Evolutionary conservation across 495 filamentous ascomycete genomes (phyloP).

Genomic region (Xylaria flabelliformis): DNA sequence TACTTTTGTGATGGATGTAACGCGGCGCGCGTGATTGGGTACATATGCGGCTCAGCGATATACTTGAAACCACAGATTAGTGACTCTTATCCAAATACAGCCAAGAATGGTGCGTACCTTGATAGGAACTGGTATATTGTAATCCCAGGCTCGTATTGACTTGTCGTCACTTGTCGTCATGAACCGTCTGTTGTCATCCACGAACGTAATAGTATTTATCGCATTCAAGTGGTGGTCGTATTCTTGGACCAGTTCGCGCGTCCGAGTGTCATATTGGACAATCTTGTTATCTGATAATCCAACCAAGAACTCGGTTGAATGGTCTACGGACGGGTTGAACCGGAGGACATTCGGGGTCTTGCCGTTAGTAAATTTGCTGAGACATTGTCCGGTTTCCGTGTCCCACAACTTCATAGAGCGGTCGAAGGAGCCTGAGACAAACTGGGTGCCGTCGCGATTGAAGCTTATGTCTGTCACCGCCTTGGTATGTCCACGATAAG

Average conservation of each 20-base stretch:
- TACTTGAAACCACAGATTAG: conserved; percentile 56
- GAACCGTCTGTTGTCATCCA: conserved; percentile 92
- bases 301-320: conserved; percentile 87
- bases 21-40: conserved; percentile 79
- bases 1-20: conserved; percentile 90
- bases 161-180: conserved; percentile 98
- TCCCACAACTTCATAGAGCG: conserved; percentile 97
- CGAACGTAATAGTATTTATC: conserved; percentile 98
- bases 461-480: conserved; percentile 90
- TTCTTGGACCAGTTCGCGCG: conserved; percentile 84
- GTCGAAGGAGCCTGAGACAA: conserved; percentile 93
- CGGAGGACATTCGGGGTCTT: conserved; percentile 94
- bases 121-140: conserved; percentile 85
- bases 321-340: conserved; percentile 83
- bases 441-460: conserved; percentile 78
- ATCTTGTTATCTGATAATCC: conserved; percentile 99
- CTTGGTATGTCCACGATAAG: conserved; percentile 90
- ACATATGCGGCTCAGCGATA: conserved; percentile 97
- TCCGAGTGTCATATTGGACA: conserved; percentile 92
- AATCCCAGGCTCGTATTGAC: conserved; percentile 94
- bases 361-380: conserved; percentile 85
- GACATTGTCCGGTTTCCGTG: conserved; percentile 88
- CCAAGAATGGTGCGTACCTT: conserved; percentile 8
- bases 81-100: background rate
- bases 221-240: conserved; percentile 97